Evolutionary conservation across 139 green algal genomes (phyloP), one percentile per base, ranked within the genome.

Genomic region (Chlamydomonas incerta): DNA sequence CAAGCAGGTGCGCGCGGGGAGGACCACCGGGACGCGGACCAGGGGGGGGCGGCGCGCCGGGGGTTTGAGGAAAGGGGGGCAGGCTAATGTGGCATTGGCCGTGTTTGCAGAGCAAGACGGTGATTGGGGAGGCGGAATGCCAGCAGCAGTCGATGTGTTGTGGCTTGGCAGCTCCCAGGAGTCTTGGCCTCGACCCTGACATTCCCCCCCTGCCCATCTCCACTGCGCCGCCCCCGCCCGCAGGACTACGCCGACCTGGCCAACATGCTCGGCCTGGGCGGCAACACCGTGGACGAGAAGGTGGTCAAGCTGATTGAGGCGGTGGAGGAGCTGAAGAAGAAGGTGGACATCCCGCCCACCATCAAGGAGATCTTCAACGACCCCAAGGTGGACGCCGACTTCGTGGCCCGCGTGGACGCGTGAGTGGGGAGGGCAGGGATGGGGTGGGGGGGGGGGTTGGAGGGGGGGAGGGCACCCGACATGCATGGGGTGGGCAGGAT

Each of bases 261-360:
- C 21, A 83, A 90, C 60, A 85, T 92, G 68, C 89, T 96, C 23
- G 72, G 58, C 67, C 81, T 95, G 81, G 92, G 92, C 31, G 92
- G 91, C 62, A 71, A 10, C 24, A 93, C 82, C 6, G 50, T 71
- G 10, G 82, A 91, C 26, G 85, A 95, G 73, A 94, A 95, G 92
- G 90, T 94, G 75, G 74, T 92, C 46, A 80, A 77, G 65, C 92
- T 96, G 65, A 95, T 96, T 37, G 89, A 88, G 76, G 91, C 88
- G 23, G 72, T 96, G 24, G 93, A 96, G 88, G 88, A 88, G 31
- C 90, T 96, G n/a, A 96, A 96, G 91, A 72, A 88, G 75, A 58
- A 90, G 80, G 66, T 87, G 37, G 92, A 83, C 72, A 84, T 96
- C 21, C 90, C 93, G 37, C 24, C 85, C 31, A 92, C 88, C 37